Conservation (phyloP, 805 yeast species). For the Schizosaccharomyces lindneri region DNA sequence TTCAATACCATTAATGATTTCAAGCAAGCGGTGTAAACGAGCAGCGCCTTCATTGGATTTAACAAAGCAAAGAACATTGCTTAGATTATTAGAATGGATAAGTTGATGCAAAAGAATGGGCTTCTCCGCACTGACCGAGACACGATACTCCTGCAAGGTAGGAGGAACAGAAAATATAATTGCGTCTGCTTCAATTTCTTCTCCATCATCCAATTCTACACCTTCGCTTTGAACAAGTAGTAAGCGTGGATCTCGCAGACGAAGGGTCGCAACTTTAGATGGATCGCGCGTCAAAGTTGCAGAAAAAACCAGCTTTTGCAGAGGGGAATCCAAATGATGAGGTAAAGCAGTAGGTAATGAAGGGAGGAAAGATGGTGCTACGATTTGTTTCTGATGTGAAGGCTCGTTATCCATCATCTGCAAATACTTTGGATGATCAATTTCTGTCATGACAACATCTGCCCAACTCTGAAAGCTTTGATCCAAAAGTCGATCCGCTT, state of each 20-base stretch:
- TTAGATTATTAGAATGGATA: slow-evolving; percentile 15
- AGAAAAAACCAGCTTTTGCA: slow-evolving; percentile 50
- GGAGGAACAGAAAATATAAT: slow-evolving; percentile 17
- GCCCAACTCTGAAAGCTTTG: slow-evolving; percentile 92
- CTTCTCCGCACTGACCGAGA: slow-evolving; percentile 22
- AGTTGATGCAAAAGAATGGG: slow-evolving; percentile 49
- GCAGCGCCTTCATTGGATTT: slow-evolving; percentile 69
- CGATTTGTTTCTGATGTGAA: not conserved
- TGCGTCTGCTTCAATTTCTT: slow-evolving; percentile 5
- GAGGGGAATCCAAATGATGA: slow-evolving; percentile 12
- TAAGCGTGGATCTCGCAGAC: slow-evolving; percentile 46
- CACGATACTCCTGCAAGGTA: slow-evolving; percentile 15
- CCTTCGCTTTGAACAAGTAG: slow-evolving; percentile 36
- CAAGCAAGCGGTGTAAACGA: slow-evolving; percentile 42
- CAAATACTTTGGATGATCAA: slow-evolving; percentile 4
- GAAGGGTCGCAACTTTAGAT: slow-evolving; percentile 51
- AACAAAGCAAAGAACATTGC: slow-evolving; percentile 34
- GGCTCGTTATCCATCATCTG: not conserved
- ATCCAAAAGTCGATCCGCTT: slow-evolving; percentile 82
- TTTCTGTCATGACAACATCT: slow-evolving; percentile 16
- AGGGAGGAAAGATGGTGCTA: not conserved
- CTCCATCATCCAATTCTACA: slow-evolving; percentile 4
- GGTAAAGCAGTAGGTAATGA: not conserved
- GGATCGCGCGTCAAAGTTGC: slow-evolving; percentile 91
- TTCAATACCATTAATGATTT: slow-evolving; percentile 16